These are phyloP conservation scores for Rhazya stricta DNA, from an alignment of 257 asterid species.

Conservation along the genomic window DNA sequence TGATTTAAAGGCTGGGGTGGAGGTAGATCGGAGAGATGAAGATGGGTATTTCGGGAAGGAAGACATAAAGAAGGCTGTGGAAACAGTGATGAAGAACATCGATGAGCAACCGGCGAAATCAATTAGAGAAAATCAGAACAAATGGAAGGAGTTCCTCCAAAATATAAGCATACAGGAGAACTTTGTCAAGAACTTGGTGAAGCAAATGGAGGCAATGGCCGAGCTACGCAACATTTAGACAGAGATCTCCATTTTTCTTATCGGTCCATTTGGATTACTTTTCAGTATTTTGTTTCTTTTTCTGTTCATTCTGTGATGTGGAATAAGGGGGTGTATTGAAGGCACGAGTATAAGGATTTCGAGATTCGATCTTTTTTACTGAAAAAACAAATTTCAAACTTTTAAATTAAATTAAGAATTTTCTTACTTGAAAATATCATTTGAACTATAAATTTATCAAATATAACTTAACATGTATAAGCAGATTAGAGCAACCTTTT, in stretches of 20 bases:
- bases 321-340: too few relatives aligned
- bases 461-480: too few relatives aligned
- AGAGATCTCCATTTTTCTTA: too few relatives aligned
- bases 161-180: constrained; percentile 30
- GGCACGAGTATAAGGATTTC: too few relatives aligned
- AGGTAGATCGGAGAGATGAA: constrained; percentile 49
- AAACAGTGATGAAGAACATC: constrained; percentile 20
- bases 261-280: not conserved
- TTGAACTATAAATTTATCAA: too few relatives aligned
- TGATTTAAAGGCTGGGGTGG: constrained; percentile 47
- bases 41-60: constrained; percentile 42
- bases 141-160: constrained; percentile 41
- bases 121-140: constrained; percentile 31
- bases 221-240: not conserved
- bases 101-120: constrained; percentile 24
- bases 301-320: too few relatives aligned
- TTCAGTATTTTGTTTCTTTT: not conserved
- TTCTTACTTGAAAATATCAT: too few relatives aligned
- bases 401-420: too few relatives aligned
- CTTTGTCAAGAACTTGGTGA: constrained; percentile 29
- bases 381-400: too few relatives aligned
- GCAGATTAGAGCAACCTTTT: too few relatives aligned
- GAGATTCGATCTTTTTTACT: too few relatives aligned
- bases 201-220: constrained; percentile 26
- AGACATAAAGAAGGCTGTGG: constrained; percentile 36